Evolutionary conservation across 2,329 filamentous ascomycete genomes (phyloP).

Genomic region (Fusarium newnesense): DNA sequence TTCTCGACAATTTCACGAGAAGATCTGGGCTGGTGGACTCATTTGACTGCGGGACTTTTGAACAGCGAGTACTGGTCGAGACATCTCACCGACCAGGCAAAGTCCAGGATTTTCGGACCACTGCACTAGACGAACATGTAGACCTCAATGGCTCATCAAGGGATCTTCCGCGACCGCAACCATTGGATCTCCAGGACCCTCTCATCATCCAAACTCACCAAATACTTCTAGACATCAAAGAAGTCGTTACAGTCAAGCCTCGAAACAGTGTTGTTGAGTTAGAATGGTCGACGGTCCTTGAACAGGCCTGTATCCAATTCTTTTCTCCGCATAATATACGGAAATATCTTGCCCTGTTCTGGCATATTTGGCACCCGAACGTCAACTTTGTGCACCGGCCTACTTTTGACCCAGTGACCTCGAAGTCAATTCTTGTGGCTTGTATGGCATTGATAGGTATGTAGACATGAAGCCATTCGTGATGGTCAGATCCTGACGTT

Average conservation of each 20-base stretch:
- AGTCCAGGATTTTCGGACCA: accelerated
- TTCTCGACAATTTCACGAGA: neutral
- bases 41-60: neutral
- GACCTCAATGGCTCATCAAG: too few species aligned
- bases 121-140: neutral
- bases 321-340: neutral
- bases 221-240: constrained; percentile 1
- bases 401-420: neutral
- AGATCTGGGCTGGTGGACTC: neutral
- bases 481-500: accelerated
- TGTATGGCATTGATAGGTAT: neutral
- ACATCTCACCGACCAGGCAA: neutral
- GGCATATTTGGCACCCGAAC: constrained; percentile 6
- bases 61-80: neutral
- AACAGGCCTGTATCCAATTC: neutral
- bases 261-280: neutral
- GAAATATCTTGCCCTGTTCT: neutral
- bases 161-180: neutral
- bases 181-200: neutral
- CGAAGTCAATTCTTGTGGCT: neutral
- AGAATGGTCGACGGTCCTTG: neutral
- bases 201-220: neutral
- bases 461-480: accelerated
- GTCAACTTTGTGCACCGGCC: neutral
- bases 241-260: neutral